Percentiles rank a stretch among this genome's conserved stretches.
Conservation (phyloP, 352 stramenopile genomes). For the Plasmopara muralis region DNA sequence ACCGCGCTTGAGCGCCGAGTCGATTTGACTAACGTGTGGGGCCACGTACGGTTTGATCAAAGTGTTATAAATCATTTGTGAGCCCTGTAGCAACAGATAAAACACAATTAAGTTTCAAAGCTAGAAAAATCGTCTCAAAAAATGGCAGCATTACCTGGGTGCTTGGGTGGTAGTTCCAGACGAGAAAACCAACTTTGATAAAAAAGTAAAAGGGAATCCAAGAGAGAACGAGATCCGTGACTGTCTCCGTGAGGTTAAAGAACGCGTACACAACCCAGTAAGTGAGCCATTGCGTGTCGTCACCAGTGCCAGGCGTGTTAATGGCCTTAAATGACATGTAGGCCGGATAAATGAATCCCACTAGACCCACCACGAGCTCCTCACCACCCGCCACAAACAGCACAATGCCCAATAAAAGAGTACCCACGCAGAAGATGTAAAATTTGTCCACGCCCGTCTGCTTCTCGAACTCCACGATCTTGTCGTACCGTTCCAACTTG, state of each 20-base stretch:
- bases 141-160: conserved; percentile 32
- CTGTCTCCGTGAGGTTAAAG: conserved; percentile 93
- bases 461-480: conserved; percentile 81
- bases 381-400: conserved; percentile 77
- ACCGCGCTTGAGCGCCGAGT: conserved; percentile 53
- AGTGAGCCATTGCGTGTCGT: conserved; percentile 87
- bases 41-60: conserved; percentile 80
- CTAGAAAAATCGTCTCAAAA: not conserved
- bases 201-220: conserved; percentile 87
- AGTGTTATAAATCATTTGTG: conserved; percentile 78
- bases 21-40: conserved; percentile 59
- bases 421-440: conserved; percentile 63
- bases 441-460: conserved; percentile 85
- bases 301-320: conserved; percentile 53
- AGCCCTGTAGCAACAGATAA: conserved; percentile 36
- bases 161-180: conserved; percentile 79
- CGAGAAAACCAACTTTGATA: conserved; percentile 81
- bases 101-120: conserved; percentile 6
- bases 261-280: conserved; percentile 95
- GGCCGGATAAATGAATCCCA: conserved; percentile 84
- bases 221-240: conserved; percentile 76
- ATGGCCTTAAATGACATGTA: conserved; percentile 89
- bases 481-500: conserved; percentile 76
- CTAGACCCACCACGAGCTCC: conserved; percentile 70
- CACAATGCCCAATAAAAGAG: conserved; percentile 47